phyloP scores from a whole-genome alignment of 805 yeast species.

The Nakazawaea wyomingensis region DNA sequence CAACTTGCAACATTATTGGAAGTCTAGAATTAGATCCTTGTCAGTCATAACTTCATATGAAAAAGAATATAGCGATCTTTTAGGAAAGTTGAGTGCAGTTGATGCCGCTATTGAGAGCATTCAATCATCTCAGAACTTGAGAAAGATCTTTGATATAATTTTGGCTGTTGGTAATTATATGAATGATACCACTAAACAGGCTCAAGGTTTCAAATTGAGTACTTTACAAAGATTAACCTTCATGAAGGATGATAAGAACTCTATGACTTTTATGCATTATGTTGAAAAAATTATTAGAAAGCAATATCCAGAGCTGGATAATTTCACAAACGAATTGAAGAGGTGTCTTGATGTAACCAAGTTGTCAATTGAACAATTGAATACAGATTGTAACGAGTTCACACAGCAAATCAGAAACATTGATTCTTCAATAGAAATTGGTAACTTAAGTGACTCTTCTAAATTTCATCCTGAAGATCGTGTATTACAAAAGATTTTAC shows the following conservation, averaged over 20 bases:
- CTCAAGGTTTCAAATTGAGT: slow-evolving; percentile 64
- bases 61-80: slow-evolving; percentile 60
- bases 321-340: slow-evolving; percentile 55
- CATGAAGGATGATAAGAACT: slow-evolving; percentile 65
- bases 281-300: slow-evolving; percentile 63
- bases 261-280: slow-evolving; percentile 68
- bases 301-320: slow-evolving; percentile 59
- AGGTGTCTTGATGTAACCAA: slow-evolving; percentile 52
- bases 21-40: slow-evolving; percentile 61
- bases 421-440: slow-evolving; percentile 49
- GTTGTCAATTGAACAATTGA: slow-evolving; percentile 57
- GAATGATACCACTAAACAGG: slow-evolving; percentile 67
- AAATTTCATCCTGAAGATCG: slow-evolving; percentile 65
- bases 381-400: slow-evolving; percentile 54
- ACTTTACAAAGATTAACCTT: slow-evolving; percentile 66
- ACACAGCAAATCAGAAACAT: slow-evolving; percentile 45
- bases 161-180: slow-evolving; percentile 73
- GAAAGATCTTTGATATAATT: slow-evolving; percentile 57
- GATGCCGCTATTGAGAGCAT: slow-evolving; percentile 57
- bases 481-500: slow-evolving; percentile 48
- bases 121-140: slow-evolving; percentile 46
- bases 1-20: slow-evolving; percentile 69
- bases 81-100: slow-evolving; percentile 46
- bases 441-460: slow-evolving; percentile 58
- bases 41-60: slow-evolving; percentile 50